A percentile compares a stretch with the other conserved stretches of the same genome.
These are phyloP conservation scores for Alternaria gaisen DNA, from an alignment of 2,329 filamentous ascomycete genomes.

Conservation along the genomic window DNA sequence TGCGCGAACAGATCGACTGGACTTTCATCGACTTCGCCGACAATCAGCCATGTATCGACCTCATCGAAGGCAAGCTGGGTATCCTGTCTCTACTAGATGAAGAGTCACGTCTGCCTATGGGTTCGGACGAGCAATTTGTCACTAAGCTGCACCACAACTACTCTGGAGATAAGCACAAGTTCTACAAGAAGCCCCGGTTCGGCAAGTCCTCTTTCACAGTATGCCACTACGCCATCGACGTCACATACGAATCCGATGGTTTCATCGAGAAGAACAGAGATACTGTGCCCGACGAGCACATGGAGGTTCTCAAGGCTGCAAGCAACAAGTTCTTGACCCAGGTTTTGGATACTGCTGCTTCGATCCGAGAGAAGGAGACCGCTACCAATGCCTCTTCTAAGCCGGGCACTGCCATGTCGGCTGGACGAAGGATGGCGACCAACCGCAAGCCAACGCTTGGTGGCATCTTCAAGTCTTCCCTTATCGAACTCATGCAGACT, in stretches of 20 bases:
- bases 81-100: constrained; percentile 92
- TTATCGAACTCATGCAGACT: constrained; percentile 97
- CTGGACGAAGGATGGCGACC: constrained; percentile 87
- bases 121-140: constrained; percentile 95
- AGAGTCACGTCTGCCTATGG: constrained; percentile 96
- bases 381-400: constrained; percentile 72
- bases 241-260: constrained; percentile 97
- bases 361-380: constrained; percentile 88
- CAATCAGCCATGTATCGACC: constrained; percentile 97
- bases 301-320: constrained; percentile 87
- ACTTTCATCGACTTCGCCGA: constrained; percentile 99
- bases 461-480: constrained; percentile 97
- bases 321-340: constrained; percentile 84
- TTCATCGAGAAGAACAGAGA: constrained; percentile 99
- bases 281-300: constrained; percentile 97
- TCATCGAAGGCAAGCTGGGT: constrained; percentile 96
- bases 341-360: constrained; percentile 84
- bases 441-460: constrained; percentile 97
- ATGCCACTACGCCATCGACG: constrained; percentile 96
- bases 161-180: constrained; percentile 86
- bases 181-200: constrained; percentile 98
- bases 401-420: constrained; percentile 66
- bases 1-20: constrained; percentile 97
- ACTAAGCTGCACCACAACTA: constrained; percentile 97
- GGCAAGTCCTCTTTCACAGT: constrained; percentile 98